A percentile compares a stretch with the other conserved stretches of the same genome.
Evolutionary conservation across 257 asterid genomes (phyloP).

Genomic region (Solanum corneliomulleri): DNA sequence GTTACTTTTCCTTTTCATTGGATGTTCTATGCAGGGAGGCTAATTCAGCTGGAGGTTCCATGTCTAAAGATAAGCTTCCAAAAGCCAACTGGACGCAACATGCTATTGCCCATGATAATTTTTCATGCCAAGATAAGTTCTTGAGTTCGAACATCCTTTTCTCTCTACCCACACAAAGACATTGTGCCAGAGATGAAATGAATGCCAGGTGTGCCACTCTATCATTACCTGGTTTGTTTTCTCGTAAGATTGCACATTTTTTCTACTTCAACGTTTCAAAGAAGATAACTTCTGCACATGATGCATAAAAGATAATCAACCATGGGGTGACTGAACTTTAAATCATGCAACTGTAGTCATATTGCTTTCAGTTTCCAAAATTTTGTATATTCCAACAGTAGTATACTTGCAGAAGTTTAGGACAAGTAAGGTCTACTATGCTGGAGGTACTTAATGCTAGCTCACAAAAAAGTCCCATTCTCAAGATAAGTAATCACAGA

Average conservation of each 20-base stretch:
- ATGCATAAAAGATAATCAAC: not conserved
- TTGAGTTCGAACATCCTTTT: constrained; percentile 54
- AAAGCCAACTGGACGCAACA: constrained; percentile 66
- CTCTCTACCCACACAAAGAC: constrained; percentile 63
- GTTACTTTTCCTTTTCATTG: not conserved
- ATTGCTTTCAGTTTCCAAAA: not conserved
- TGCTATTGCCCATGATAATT: constrained; percentile 51
- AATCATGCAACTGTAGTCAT: not conserved
- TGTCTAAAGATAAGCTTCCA: constrained; percentile 18
- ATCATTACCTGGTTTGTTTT: not conserved
- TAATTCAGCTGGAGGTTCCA: constrained; percentile 23
- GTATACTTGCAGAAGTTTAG: not conserved
- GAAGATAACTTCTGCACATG: not conserved
- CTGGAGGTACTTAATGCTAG: not conserved
- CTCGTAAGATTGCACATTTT: not conserved
- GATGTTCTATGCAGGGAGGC: constrained; percentile 22
- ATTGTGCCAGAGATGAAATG: constrained; percentile 31
- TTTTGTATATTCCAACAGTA: not conserved
- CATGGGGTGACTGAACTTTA: not conserved
- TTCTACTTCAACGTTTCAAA: not conserved
- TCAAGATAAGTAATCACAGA: not conserved
- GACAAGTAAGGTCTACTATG: not conserved
- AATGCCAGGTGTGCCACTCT: constrained; percentile 39
- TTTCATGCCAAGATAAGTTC: constrained; percentile 44
- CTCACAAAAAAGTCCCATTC: not conserved